Percentiles rank a stretch among this genome's conserved stretches.
phyloP scores from a whole-genome alignment of 108 stramenopile genomes.

The Cyclotella choctawhatcheeana region DNA sequence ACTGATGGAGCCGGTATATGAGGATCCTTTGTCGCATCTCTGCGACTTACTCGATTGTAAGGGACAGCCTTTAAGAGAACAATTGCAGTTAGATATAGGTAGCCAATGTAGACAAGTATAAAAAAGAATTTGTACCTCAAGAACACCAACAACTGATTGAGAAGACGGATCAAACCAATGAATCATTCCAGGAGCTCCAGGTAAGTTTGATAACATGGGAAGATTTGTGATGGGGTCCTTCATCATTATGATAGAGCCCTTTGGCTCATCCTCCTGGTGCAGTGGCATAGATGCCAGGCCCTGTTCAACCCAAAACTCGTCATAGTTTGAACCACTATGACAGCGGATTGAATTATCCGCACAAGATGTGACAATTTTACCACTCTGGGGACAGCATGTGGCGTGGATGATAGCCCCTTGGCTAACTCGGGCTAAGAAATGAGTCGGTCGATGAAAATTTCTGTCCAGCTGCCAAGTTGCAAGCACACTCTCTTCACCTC shows the following conservation, averaged over 20 bases:
- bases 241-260: conserved; percentile 31
- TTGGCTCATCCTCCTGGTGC: conserved; percentile 24
- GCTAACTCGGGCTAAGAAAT: conserved; percentile 68
- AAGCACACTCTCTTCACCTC: conserved; percentile 79
- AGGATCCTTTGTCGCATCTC: conserved; percentile 52
- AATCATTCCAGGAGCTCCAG: conserved; percentile 76
- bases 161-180: conserved; percentile 78
- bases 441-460: conserved; percentile 60
- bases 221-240: conserved; percentile 47
- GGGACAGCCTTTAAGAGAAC: conserved; percentile 71
- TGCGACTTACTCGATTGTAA: conserved; percentile 76
- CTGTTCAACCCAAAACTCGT: conserved; percentile 64
- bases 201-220: conserved; percentile 46
- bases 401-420: conserved; percentile 67
- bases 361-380: conserved; percentile 59
- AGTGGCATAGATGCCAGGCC: conserved; percentile 53
- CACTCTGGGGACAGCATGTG: conserved; percentile 27
- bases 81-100: too few relatives aligned
- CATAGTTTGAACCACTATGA: conserved; percentile 65
- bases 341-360: conserved; percentile 77
- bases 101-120: too few relatives aligned
- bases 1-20: conserved; percentile 69
- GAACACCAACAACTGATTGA: conserved; percentile 50
- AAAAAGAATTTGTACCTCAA: conserved; percentile 53
- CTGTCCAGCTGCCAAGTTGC: conserved; percentile 80